Base-by-base conservation (phyloP, 163 green algal genomes). In the Chlamydomonas reinhardtii region DNA sequence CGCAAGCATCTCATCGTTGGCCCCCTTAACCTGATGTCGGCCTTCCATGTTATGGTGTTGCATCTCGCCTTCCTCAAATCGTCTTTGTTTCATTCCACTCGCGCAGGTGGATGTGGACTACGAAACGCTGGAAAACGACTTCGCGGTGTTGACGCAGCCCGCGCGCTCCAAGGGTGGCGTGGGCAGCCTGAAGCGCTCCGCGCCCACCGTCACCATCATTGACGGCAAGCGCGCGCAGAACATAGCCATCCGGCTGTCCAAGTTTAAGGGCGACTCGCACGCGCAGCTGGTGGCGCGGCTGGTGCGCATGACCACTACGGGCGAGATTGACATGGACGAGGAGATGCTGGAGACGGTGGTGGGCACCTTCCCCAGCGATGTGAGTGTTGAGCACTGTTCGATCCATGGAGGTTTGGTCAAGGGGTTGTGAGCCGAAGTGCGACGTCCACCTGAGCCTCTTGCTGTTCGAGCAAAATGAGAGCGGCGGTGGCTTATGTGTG, bases 161-260 rank as follows among this genome's bases (percentile, higher is more conserved):
- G 66, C 73, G 4, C 52, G 20, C 19, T 17, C 14, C 19, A 43
- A 66, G 35, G 34, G 72, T 31, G 48, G 56, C 14, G 5, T 20
- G 9, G 5, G 25, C 8, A 65, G 48, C 32, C 17, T 31, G 64
- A 71, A 37, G 54, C 59, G 74, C 65, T 59, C 69, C 48, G 68
- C 66, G 3, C 43, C 74, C 15, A 59, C 48, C 20, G 69, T 89
- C 9, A 73, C 69, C 29, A 76, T 94, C 72, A 78, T 93, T 5
- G 48, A 87, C 29, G 76, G 87, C 48, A 86, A 94, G 76, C 89
- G 89, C 43, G 69, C 77, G 32, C 71, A 91, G 34, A 92, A 91
- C 54, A 82, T 95, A 2, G 87, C 77, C 16, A 88, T 91, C 32
- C 52, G 92, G 22, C 66, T 94, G 61, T 95, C 48, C 84, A 89